Evolutionary conservation across 1,284 basidiomycete species (phyloP), one percentile per base, ranked within the genome.

Genomic region (Hypsizygus ulmarius): DNA sequence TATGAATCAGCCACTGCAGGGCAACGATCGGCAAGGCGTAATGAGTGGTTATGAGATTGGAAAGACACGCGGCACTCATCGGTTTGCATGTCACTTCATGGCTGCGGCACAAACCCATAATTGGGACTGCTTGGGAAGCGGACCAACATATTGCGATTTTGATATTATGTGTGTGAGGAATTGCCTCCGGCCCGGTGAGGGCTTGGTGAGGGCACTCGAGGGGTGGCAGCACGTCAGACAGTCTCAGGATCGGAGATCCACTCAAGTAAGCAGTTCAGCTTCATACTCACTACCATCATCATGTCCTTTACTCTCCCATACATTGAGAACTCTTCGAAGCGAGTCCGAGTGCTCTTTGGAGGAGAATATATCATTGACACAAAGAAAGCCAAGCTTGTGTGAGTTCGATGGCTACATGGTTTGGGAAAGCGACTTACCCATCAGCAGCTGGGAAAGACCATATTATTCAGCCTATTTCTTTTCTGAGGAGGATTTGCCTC

Each of bases 401-500:
- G 60, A 59, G 81, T 67, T 11, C 29, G 29, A 34, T 15, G 28
- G 15, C 40, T 28, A 15, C 19, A 5, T 27, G 16, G 11, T 32
- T 36, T 16, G 15, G 27, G 27, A 19, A 8, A 30, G 43, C 10
- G 16, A 27, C 14, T 19, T 21, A 47, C 18, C 14, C 18, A 0
- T 15, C 14, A 50, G 38, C 15, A 85, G 82, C n/a, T 84, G 82
- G 82, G 69, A 79, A 43, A 68, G 73, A 38, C 66, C 69, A 8
- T 69, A 64, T 52, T 84, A 77, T 58, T 81, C 83, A 0, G 54
- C 54, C 7, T 83, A 81, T 54, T 83, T 71, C 59, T 83, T 84
- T 61, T 63, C 66, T 5, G 51, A 61, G 2, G 64, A 66, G 8
- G 79, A 77, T 33, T 56, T 83, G 14, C 59, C 71, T 5, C 15